These are phyloP conservation scores for Scorias spongiosa DNA, from an alignment of 2,329 filamentous ascomycete genomes.

Conservation along the genomic window DNA sequence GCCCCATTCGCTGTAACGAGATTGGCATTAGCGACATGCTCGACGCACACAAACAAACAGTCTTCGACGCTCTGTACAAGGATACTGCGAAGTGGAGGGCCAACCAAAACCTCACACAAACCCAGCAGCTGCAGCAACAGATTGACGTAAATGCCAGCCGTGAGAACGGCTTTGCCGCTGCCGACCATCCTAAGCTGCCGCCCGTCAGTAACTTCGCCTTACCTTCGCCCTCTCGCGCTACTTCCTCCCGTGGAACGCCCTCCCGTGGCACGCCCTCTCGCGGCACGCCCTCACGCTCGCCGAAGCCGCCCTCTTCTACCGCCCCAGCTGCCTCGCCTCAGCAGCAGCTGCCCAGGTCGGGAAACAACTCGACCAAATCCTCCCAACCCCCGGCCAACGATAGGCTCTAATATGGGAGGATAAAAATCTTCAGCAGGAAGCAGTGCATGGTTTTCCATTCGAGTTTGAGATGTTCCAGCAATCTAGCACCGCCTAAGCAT, in stretches of 20 bases:
- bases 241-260: too few relatives aligned
- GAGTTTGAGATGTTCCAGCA: too few relatives aligned
- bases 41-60: constrained; percentile 33
- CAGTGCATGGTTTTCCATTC: too few relatives aligned
- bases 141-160: background rate
- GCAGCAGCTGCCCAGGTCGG: too few relatives aligned
- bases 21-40: constrained; percentile 42
- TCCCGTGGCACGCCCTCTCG: background rate
- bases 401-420: too few relatives aligned
- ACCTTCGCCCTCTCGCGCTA: background rate
- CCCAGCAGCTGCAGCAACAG: constrained; percentile 3
- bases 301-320: too few relatives aligned
- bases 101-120: background rate
- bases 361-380: too few relatives aligned
- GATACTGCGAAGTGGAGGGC: constrained; percentile 25
- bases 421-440: too few relatives aligned
- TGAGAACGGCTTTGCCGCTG: background rate
- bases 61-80: constrained; percentile 30
- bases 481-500: too few relatives aligned
- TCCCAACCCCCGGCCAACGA: too few relatives aligned
- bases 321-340: too few relatives aligned
- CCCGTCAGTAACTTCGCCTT: constrained; percentile 10
- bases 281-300: too few relatives aligned
- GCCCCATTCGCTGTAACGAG: constrained; percentile 31
- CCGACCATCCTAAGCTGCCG: constrained; percentile 4